Percentiles rank a stretch among this genome's conserved stretches.
phyloP scores from a whole-genome alignment of 306 rosid genomes.

The Lathyrus aphaca region DNA sequence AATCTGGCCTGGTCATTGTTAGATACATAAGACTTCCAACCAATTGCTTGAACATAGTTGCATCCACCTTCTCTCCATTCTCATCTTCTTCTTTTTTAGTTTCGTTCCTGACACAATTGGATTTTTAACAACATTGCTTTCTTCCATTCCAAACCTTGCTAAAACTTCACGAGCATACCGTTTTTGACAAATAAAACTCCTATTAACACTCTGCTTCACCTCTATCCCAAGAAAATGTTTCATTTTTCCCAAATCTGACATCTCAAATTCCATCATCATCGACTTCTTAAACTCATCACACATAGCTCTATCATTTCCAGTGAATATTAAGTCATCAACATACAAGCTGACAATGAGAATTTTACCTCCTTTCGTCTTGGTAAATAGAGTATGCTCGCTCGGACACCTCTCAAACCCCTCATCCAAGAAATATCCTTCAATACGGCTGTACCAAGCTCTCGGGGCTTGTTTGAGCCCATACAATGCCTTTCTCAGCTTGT shows the following conservation, averaged over 20 bases:
- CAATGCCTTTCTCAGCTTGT: neutral
- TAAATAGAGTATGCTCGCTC: too few species aligned
- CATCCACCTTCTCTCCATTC: constrained; percentile 3
- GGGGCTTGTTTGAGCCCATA: constrained; percentile 8
- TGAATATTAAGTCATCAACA: too few species aligned
- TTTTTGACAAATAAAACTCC: neutral
- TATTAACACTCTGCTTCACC: neutral
- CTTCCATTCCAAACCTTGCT: neutral
- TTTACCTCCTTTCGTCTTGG: too few species aligned
- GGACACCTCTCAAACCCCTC: too few species aligned
- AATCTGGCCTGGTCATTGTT: too few species aligned
- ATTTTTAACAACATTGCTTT: neutral
- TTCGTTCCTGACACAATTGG: neutral
- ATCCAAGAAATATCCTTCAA: neutral
- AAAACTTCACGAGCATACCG: neutral
- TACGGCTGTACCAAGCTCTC: neutral
- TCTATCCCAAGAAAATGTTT: neutral
- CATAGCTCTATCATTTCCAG: too few species aligned
- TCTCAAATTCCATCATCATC: too few species aligned
- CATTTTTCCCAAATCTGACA: too few species aligned
- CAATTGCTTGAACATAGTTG: neutral
- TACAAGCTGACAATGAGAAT: too few species aligned
- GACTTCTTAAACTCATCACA: too few species aligned
- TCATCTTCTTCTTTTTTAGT: neutral
- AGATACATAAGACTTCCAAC: neutral